Percentiles rank a stretch among this genome's conserved stretches.
Conservation (phyloP, 2,329 filamentous ascomycete genomes). For the Scorias spongiosa region DNA sequence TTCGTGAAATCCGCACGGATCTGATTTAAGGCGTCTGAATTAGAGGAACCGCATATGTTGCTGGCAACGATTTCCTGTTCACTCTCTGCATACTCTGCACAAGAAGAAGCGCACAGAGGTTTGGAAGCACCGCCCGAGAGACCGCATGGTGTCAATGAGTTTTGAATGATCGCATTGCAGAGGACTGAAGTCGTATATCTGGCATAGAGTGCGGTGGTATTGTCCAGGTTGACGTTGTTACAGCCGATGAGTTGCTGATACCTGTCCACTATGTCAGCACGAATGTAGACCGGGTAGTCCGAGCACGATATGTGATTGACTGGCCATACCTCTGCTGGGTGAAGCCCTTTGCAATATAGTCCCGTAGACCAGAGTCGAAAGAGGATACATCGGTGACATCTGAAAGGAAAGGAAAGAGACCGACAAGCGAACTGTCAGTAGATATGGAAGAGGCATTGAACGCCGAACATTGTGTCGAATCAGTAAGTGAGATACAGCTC, state of each 20-base stretch:
- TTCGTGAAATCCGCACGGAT: slow-evolving; percentile 87
- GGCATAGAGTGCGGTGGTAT: slow-evolving; percentile 73
- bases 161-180: slow-evolving; percentile 88
- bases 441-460: slow-evolving; percentile 61
- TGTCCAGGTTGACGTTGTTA: slow-evolving; percentile 56
- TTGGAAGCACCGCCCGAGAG: slow-evolving; percentile 48
- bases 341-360: slow-evolving; percentile 62
- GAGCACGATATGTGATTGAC: background rate
- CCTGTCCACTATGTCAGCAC: slow-evolving; percentile 36
- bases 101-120: slow-evolving; percentile 80
- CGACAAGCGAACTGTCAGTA: slow-evolving; percentile 41
- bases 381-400: slow-evolving; percentile 60
- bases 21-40: slow-evolving; percentile 49
- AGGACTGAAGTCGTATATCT: slow-evolving; percentile 84
- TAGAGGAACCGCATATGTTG: slow-evolving; percentile 54
- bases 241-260: slow-evolving; percentile 75
- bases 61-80: slow-evolving; percentile 75
- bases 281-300: background rate
- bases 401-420: slow-evolving; percentile 63
- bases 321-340: slow-evolving; percentile 58
- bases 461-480: slow-evolving; percentile 55
- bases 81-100: slow-evolving; percentile 73
- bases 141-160: slow-evolving; percentile 56
- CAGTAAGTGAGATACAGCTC: slow-evolving; percentile 51
- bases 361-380: slow-evolving; percentile 61